Percentiles rank a stretch among this genome's conserved stretches.
Conservation (phyloP, 768 basidiomycete species). For the Auricularia sp. region DNA sequence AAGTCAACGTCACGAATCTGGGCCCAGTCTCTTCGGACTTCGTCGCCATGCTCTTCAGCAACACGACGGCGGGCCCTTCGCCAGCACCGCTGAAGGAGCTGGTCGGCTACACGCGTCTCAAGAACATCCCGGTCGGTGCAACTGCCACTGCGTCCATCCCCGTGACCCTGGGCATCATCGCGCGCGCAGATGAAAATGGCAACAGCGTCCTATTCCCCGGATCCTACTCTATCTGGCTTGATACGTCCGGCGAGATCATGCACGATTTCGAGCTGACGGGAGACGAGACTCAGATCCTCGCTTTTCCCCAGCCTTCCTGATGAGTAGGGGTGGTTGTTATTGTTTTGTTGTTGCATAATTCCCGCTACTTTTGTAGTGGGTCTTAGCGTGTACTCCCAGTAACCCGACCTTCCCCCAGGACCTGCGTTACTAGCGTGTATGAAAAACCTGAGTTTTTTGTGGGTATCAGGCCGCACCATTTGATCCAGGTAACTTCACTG, state of each 20-base stretch:
- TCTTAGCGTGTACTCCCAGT: too few relatives aligned
- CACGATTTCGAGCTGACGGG: conserved; percentile 37
- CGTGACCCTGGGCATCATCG: conserved; percentile 40
- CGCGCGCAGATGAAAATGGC: conserved; percentile 37
- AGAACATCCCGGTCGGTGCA: conserved; percentile 21
- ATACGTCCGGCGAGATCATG: conserved; percentile 31
- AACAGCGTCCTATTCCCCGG: conserved; percentile 38
- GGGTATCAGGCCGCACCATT: too few relatives aligned
- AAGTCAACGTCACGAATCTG: conserved; percentile 38
- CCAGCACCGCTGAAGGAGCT: conserved; percentile 46
- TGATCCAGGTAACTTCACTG: too few relatives aligned
- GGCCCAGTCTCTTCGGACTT: conserved; percentile 44
- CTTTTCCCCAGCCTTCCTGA: conserved; percentile 30
- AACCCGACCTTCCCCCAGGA: too few relatives aligned
- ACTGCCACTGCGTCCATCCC: conserved; percentile 26
- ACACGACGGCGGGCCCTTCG: conserved; percentile 36
- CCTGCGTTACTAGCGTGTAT: too few relatives aligned
- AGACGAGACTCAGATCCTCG: conserved; percentile 27
- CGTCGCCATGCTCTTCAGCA: conserved; percentile 43
- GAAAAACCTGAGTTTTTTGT: too few relatives aligned
- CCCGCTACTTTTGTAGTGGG: too few relatives aligned
- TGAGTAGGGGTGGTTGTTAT: conserved; percentile 13
- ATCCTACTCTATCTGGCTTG: conserved; percentile 32
- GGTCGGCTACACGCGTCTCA: conserved; percentile 38
- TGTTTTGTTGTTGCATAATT: too few relatives aligned